phyloP scores from a whole-genome alignment of 495 filamentous ascomycete species.

The Aspergillus sclerotiicarbonarius region DNA sequence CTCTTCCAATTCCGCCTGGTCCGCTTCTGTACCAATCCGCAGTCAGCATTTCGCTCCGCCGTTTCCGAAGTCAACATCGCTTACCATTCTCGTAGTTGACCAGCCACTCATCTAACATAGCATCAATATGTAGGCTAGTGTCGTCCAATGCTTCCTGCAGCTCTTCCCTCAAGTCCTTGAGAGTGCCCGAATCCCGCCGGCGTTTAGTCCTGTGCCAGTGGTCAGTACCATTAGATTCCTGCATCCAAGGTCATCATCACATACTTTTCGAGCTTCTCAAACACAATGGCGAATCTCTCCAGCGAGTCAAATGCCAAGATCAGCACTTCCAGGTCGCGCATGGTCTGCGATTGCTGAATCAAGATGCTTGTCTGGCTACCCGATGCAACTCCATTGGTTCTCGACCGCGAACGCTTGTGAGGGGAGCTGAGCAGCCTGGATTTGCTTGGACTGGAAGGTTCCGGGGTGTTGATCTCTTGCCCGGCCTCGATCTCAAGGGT shows the following conservation, averaged over 20 bases:
- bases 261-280: conserved; percentile 46
- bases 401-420: conserved; percentile 22
- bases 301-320: conserved; percentile 64
- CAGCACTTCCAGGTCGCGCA: conserved; percentile 71
- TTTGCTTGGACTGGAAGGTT: conserved; percentile 36
- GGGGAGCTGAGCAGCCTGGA: conserved; percentile 21
- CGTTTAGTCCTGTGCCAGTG: conserved; percentile 25
- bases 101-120: conserved; percentile 44
- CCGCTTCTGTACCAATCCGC: conserved; percentile 29
- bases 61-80: conserved; percentile 10
- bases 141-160: conserved; percentile 34
- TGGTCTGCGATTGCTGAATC: conserved; percentile 57
- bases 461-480: conserved; percentile 20
- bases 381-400: conserved; percentile 13
- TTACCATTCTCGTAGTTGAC: conserved; percentile 35
- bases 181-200: conserved; percentile 34
- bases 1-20: conserved; percentile 41
- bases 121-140: conserved; percentile 32
- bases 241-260: conserved; percentile 4
- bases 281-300: conserved; percentile 54
- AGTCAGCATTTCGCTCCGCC: conserved; percentile 7
- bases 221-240: conserved; percentile 20
- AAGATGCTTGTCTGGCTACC: conserved; percentile 28
- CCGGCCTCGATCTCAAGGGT: conserved; percentile 24
- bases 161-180: conserved; percentile 32